Percentiles rank a stretch among this genome's conserved stretches.
phyloP scores from a whole-genome alignment of 1,139 yeast species.

The Ashbya aceris region DNA sequence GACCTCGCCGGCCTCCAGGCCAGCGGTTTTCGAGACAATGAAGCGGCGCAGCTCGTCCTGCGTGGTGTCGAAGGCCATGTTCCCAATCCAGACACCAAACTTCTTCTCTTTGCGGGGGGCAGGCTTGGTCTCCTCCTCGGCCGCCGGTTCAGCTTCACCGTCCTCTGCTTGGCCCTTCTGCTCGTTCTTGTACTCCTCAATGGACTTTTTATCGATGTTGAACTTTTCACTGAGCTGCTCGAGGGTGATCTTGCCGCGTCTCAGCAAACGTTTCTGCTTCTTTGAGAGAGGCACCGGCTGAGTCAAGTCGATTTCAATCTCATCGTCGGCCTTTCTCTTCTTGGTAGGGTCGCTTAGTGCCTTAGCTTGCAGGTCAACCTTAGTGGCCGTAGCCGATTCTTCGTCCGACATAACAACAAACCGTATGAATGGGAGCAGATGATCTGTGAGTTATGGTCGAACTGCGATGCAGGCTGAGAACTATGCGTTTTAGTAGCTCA shows the following conservation, averaged over 20 bases:
- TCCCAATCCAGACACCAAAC: slow-evolving; percentile 91
- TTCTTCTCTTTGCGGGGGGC: slow-evolving; percentile 32
- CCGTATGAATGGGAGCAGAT: no score
- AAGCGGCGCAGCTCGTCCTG: slow-evolving; percentile 65
- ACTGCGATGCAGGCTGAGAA: no score
- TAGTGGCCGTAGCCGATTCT: background rate
- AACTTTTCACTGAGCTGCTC: slow-evolving; percentile 46
- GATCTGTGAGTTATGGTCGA: no score
- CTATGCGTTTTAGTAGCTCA: no score
- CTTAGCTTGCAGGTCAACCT: slow-evolving; percentile 16
- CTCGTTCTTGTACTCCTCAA: slow-evolving; percentile 31
- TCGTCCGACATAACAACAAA: no score
- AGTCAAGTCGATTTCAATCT: slow-evolving; percentile 70
- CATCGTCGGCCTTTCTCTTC: slow-evolving; percentile 37
- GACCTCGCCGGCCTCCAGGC: slow-evolving; percentile 33
- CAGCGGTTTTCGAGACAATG: slow-evolving; percentile 48
- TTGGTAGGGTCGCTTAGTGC: slow-evolving; percentile 28
- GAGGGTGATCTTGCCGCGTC: slow-evolving; percentile 58
- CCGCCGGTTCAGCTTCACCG: slow-evolving; percentile 14
- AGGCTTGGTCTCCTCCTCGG: background rate
- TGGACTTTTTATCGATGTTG: slow-evolving; percentile 31
- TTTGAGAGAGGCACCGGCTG: slow-evolving; percentile 80
- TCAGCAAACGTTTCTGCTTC: slow-evolving; percentile 79
- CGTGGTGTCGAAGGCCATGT: slow-evolving; percentile 75
- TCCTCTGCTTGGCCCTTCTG: slow-evolving; percentile 12